Evolutionary conservation across 306 rosid genomes (phyloP), one percentile per base, ranked within the genome.

Genomic region (Ceratonia siliqua): DNA sequence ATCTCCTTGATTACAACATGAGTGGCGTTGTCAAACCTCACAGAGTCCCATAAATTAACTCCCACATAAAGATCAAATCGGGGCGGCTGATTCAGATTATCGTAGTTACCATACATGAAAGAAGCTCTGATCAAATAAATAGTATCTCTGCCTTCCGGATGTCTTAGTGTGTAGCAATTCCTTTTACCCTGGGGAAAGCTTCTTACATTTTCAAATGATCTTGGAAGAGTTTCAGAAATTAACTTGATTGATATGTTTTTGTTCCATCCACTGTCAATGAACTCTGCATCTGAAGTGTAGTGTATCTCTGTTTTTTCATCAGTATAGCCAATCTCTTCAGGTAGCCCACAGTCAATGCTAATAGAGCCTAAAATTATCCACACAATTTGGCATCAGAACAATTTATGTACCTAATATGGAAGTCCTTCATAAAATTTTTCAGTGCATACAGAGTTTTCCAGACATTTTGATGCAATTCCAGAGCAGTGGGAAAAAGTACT

Each of bases 21-120:
- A 21, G 62, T 2, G 2, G 55, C 35, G 28, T 65, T 22, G 0
- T 17, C 13, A 41, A 79, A 70, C 2, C 1, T 58, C 17, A 85
- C 70, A 0, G 74, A 33, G 32, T 43, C 83, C 89, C 87, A 86
- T 14, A n/a, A 5, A 66, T 77, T 82, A 17, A 82, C 73, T 53
- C 87, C 83, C 24, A 77, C 2, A 73, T 64, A 71, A 13, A 86
- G 76, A 2, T 82, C 77, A 15, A 86, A 82, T n/a, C 64, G 8
- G 1, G 85, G 89, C 18, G 28, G 20, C 13, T 22, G 24, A 17
- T 80, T 33, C 35, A 49, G 39, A 15, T 18, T 74, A 28, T 85
- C 89, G 30, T 82, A 85, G 61, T 82, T 77, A 2, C 85, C 87
- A 49, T 86, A 82, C 45, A 73, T 33, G 77, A 82, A 86, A 48